Evolutionary conservation across 306 rosid genomes (phyloP).

Genomic region (Myrica gale): DNA sequence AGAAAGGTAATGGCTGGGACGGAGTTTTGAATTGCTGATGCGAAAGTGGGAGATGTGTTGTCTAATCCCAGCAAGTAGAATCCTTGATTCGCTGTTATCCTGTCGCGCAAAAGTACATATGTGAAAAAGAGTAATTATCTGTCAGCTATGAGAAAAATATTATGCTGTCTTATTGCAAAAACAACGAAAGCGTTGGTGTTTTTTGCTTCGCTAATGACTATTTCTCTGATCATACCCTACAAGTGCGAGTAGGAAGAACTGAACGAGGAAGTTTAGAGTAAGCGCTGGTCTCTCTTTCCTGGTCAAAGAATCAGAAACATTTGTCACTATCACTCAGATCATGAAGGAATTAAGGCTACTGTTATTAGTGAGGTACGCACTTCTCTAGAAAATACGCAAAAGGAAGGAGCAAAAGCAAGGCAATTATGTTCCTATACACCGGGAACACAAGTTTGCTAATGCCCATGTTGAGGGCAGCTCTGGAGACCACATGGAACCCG

Average conservation of each 20-base stretch:
- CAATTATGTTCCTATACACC: conserved; percentile 82
- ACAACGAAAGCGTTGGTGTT: not conserved
- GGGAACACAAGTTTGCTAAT: conserved; percentile 91
- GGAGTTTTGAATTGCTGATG: conserved; percentile 93
- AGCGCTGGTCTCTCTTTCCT: conserved; percentile 94
- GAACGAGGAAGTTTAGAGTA: conserved; percentile 59
- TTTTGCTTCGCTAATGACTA: not conserved
- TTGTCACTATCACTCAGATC: not conserved
- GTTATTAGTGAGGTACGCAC: conserved; percentile 27
- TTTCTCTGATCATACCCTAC: conserved; percentile 61
- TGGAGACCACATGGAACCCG: conserved; percentile 90
- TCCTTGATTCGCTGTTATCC: conserved; percentile 97
- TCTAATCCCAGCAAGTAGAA: conserved; percentile 96
- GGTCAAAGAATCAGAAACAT: conserved; percentile 11
- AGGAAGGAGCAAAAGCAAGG: conserved; percentile 79
- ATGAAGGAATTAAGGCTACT: not conserved
- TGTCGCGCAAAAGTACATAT: conserved; percentile 21
- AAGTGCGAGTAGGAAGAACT: conserved; percentile 86
- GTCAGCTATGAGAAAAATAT: not conserved
- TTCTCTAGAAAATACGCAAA: conserved; percentile 89
- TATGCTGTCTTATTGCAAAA: not conserved
- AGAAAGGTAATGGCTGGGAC: conserved; percentile 98
- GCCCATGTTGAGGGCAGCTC: conserved; percentile 99
- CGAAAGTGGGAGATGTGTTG: conserved; percentile 95
- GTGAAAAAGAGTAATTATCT: not conserved